Conservation (phyloP, 805 yeast genomes). For the Saccharomycopsis oosterbeekiorum region DNA sequence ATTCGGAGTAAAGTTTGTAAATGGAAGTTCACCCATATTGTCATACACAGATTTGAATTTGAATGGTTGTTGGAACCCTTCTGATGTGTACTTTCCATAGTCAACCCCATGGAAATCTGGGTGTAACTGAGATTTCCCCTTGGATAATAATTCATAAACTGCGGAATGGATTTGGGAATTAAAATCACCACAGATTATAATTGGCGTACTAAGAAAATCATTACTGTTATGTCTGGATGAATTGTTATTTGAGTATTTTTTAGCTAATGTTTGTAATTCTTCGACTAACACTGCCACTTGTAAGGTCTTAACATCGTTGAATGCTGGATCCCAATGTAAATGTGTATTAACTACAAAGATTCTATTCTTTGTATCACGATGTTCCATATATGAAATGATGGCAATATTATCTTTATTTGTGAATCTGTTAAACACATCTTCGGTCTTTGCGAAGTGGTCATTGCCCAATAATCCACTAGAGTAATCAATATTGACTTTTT, state of each 20-base stretch:
- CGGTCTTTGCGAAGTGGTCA: constrained; percentile 83
- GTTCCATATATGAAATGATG: constrained; percentile 63
- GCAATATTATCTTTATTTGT: constrained; percentile 95
- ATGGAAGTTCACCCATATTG: constrained; percentile 79
- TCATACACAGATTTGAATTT: constrained; percentile 79
- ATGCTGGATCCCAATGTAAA: constrained; percentile 97
- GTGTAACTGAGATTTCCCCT: constrained; percentile 72
- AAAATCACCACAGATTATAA: constrained; percentile 90
- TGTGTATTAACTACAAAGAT: constrained; percentile 82
- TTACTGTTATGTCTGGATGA: constrained; percentile 26
- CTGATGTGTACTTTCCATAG: constrained; percentile 84
- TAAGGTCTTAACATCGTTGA: constrained; percentile 90
- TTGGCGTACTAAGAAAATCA: constrained; percentile 57
- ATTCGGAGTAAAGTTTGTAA: constrained; percentile 88
- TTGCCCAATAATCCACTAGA: constrained; percentile 71
- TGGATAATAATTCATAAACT: constrained; percentile 80
- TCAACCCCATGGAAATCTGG: constrained; percentile 76
- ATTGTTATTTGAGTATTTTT: constrained; percentile 30
- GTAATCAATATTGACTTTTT: constrained; percentile 70
- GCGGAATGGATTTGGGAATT: constrained; percentile 84
- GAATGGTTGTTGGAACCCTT: constrained; percentile 76
- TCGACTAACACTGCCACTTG: constrained; percentile 90
- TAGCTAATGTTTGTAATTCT: constrained; percentile 62
- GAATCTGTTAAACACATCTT: constrained; percentile 90
- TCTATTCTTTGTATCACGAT: constrained; percentile 57